These are phyloP conservation scores for Coprinopsis cinerea DNA, from an alignment of 768 basidiomycete species.

Conservation along the genomic window DNA sequence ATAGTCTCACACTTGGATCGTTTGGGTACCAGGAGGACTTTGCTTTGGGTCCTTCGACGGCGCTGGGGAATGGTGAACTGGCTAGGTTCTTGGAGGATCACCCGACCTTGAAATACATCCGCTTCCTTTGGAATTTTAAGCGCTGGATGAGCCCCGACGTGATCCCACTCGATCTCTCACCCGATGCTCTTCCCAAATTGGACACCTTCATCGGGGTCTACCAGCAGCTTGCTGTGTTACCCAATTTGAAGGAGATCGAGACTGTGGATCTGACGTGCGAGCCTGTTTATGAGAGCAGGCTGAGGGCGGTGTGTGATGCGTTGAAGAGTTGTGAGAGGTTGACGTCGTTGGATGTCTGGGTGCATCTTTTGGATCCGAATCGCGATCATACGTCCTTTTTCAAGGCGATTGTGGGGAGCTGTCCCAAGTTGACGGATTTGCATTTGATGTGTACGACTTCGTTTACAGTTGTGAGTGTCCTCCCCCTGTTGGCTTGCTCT, in stretches of 20 bases:
- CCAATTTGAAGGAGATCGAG: slow-evolving; percentile 29
- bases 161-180: slow-evolving; percentile 27
- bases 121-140: slow-evolving; percentile 46
- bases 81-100: slow-evolving; percentile 34
- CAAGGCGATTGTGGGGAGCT: slow-evolving; percentile 27
- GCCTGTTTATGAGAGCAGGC: slow-evolving; percentile 34
- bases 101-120: slow-evolving; percentile 32
- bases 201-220: slow-evolving; percentile 42
- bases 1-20: slow-evolving; percentile 41
- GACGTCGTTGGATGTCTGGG: slow-evolving; percentile 43
- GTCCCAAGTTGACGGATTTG: slow-evolving; percentile 37
- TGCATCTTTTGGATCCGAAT: slow-evolving; percentile 30
- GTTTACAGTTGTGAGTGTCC: slow-evolving; percentile 31
- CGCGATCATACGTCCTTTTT: slow-evolving; percentile 31
- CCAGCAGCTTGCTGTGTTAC: slow-evolving; percentile 38
- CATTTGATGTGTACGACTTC: slow-evolving; percentile 48
- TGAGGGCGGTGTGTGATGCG: slow-evolving; percentile 27
- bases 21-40: slow-evolving; percentile 46
- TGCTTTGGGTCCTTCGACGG: slow-evolving; percentile 26
- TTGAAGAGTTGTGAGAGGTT: slow-evolving; percentile 31
- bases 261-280: slow-evolving; percentile 45
- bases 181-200: slow-evolving; percentile 26
- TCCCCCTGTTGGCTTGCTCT: not conserved
- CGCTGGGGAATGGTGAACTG: slow-evolving; percentile 22
- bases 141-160: slow-evolving; percentile 41